A percentile compares a stretch with the other conserved stretches of the same genome.
These are phyloP conservation scores for Paramecium tetraurelia DNA, from an alignment of 73 alveolate genomes.

Conservation along the genomic window DNA sequence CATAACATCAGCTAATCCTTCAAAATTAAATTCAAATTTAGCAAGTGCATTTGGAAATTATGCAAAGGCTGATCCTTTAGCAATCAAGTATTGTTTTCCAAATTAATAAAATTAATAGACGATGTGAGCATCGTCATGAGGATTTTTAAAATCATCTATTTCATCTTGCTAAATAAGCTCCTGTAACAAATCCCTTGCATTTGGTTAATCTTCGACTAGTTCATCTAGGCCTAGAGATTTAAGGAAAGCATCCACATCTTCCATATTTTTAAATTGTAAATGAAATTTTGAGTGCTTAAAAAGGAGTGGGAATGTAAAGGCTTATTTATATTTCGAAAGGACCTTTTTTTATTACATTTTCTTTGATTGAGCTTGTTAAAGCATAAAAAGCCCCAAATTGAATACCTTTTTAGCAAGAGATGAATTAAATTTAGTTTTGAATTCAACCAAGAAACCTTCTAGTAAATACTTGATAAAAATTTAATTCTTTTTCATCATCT, in stretches of 20 bases:
- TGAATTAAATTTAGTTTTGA: background rate
- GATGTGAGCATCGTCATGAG: background rate
- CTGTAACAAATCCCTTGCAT: background rate
- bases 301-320: background rate
- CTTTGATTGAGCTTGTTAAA: background rate
- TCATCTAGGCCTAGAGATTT: background rate
- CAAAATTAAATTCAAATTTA: background rate
- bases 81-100: background rate
- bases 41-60: background rate
- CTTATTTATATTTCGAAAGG: background rate
- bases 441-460: conserved; percentile 12
- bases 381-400: background rate
- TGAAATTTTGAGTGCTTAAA: background rate
- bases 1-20: background rate
- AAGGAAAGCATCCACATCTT: background rate
- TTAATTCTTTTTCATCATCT: conserved; percentile 29
- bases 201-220: background rate
- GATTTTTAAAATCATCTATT: background rate
- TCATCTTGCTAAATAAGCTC: background rate
- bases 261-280: background rate
- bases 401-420: background rate
- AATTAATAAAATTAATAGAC: background rate
- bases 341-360: background rate
- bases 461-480: background rate
- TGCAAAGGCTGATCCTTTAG: background rate